A percentile compares a stretch with the other conserved stretches of the same genome.
Evolutionary conservation across 805 yeast genomes (phyloP).

Genomic region (Yamadazyma laniorum): DNA sequence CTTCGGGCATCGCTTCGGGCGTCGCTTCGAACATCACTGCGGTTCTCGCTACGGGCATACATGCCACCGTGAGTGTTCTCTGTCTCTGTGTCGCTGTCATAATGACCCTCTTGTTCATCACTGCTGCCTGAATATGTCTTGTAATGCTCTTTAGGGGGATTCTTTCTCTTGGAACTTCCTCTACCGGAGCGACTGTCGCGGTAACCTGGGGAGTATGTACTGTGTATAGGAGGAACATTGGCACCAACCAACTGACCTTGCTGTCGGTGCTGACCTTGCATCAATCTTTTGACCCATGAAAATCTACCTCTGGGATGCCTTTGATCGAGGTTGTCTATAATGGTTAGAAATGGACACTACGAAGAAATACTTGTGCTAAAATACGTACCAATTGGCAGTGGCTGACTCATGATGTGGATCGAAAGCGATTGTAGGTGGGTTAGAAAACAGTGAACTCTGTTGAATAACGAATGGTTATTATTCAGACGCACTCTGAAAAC

Average conservation of each 20-base stretch:
- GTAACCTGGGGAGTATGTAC: no score
- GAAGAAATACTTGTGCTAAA: no score
- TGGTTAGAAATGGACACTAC: no score
- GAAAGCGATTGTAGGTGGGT: not conserved
- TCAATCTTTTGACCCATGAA: conserved; percentile 17
- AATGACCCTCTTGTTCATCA: not conserved
- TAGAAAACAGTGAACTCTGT: no score
- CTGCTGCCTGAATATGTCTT: not conserved
- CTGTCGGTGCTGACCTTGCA: conserved; percentile 15
- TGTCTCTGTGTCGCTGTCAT: not conserved
- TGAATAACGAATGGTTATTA: no score
- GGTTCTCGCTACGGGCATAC: not conserved
- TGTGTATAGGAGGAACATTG: no score
- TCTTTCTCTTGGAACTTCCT: no score
- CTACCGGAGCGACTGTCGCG: no score
- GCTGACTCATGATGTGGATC: conserved; percentile 2
- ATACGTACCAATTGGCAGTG: conserved; percentile 8
- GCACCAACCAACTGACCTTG: conserved; percentile 1
- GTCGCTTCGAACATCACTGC: no score
- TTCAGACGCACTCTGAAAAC: no score
- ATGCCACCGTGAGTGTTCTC: not conserved
- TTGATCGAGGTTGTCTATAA: conserved; percentile 9
- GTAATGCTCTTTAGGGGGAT: not conserved
- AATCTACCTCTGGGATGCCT: conserved; percentile 15
- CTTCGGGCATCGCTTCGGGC: conserved; percentile 1